Evolutionary conservation across 306 rosid genomes (phyloP).

Genomic region (Sicyos baderoa): DNA sequence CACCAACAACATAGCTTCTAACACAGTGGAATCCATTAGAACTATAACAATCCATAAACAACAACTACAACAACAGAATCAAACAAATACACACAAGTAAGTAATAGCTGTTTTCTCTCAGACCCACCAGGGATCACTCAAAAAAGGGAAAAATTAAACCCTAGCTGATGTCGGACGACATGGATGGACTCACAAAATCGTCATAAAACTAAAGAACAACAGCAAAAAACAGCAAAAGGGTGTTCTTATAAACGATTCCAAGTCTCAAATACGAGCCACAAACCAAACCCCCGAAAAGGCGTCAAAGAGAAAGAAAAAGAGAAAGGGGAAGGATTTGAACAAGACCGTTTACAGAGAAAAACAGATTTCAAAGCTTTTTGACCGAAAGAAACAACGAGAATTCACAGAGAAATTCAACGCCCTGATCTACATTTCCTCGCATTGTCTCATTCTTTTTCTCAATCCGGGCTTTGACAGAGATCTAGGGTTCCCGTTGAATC

Average conservation of each 20-base stretch:
- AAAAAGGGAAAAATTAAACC: constrained; percentile 17
- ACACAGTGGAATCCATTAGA: constrained; percentile 14
- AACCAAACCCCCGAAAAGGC: background rate
- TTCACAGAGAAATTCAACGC: constrained; percentile 25
- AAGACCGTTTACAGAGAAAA: constrained; percentile 1
- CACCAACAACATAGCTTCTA: constrained; percentile 1
- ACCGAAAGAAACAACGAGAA: constrained; percentile 14
- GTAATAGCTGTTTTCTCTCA: background rate
- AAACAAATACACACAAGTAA: background rate
- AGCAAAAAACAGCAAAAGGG: background rate
- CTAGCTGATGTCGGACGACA: constrained; percentile 89
- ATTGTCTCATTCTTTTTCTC: background rate
- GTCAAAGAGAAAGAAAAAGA: constrained; percentile 11
- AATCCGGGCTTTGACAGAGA: background rate
- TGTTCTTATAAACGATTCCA: background rate
- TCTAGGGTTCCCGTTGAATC: background rate
- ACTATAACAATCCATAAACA: constrained; percentile 34
- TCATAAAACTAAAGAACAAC: constrained; percentile 7
- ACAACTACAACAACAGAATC: background rate
- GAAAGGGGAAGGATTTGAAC: constrained; percentile 13
- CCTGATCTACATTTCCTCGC: constrained; percentile 30
- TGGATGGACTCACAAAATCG: constrained; percentile 33
- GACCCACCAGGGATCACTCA: background rate
- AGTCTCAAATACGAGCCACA: background rate
- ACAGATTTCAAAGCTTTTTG: constrained; percentile 28